A percentile compares a stretch with the other conserved stretches of the same genome.
phyloP scores from a whole-genome alignment of 345 rosid genomes.

The Hibiscus tridactylites region DNA sequence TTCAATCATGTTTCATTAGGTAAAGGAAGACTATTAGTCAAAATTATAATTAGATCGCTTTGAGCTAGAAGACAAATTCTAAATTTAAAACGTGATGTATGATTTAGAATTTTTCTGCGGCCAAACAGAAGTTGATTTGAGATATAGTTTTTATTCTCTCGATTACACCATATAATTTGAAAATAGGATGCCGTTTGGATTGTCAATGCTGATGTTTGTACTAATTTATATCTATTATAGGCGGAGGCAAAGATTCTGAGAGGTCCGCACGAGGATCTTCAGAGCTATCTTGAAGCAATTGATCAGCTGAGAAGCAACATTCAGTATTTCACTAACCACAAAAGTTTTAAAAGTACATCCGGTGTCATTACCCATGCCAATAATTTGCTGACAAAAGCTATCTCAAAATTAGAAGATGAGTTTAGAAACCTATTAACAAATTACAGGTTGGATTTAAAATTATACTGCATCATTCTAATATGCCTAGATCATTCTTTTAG shows the following conservation, averaged over 20 bases:
- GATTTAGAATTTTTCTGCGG: neutral
- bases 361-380: conserved; percentile 66
- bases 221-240: neutral
- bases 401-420: conserved; percentile 89
- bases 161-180: neutral
- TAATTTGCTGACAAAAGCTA: conserved; percentile 65
- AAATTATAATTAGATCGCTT: neutral
- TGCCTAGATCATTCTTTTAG: neutral
- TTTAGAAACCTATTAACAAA: conserved; percentile 62
- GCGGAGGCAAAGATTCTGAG: conserved; percentile 89
- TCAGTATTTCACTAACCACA: conserved; percentile 58
- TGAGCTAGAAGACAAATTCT: neutral
- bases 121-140: neutral
- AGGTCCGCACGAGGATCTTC: conserved; percentile 96
- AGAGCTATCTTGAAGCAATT: conserved; percentile 85
- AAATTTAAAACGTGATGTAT: neutral
- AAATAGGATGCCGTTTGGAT: neutral
- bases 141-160: neutral
- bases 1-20: neutral
- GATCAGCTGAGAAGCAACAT: conserved; percentile 65
- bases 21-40: neutral
- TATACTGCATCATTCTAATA: neutral
- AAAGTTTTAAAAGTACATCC: conserved; percentile 48
- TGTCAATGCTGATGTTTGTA: neutral
- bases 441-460: conserved; percentile 52